Conservation (phyloP, 192 early-diverging fungal genomes). For the Coemansia sp. region DNA sequence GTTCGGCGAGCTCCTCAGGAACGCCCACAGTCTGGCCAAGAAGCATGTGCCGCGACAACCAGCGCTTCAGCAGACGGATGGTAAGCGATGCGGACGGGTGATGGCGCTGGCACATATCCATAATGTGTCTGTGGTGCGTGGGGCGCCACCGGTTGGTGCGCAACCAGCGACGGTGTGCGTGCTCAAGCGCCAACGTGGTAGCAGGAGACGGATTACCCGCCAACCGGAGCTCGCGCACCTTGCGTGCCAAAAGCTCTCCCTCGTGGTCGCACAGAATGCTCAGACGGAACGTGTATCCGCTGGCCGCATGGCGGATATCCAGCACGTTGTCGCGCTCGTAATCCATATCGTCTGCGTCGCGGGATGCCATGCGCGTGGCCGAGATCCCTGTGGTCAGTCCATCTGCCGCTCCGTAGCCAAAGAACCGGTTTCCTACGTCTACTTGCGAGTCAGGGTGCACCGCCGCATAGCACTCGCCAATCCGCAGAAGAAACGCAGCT, state of each 20-base stretch:
- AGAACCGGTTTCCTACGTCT: constrained; percentile 53
- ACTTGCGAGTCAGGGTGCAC: constrained; percentile 41
- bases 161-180: constrained; percentile 31
- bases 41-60: constrained; percentile 83
- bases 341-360: constrained; percentile 23
- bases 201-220: constrained; percentile 35
- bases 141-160: constrained; percentile 33
- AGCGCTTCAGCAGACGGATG: constrained; percentile 87
- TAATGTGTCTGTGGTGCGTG: constrained; percentile 56
- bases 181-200: constrained; percentile 55
- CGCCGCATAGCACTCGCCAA: constrained; percentile 61
- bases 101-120: constrained; percentile 70
- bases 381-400: constrained; percentile 49
- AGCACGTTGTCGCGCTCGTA: constrained; percentile 56
- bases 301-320: constrained; percentile 66
- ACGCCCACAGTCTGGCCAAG: constrained; percentile 60
- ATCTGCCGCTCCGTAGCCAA: constrained; percentile 55
- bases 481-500: constrained; percentile 77
- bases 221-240: constrained; percentile 40
- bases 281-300: constrained; percentile 81
- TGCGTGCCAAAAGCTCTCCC: constrained; percentile 59
- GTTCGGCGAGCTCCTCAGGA: constrained; percentile 76
- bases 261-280: constrained; percentile 75
- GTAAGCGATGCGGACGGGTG: constrained; percentile 75
- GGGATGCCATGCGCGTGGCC: background rate